Evolutionary conservation across 768 basidiomycete genomes (phyloP), one percentile per base, ranked within the genome.

Genomic region (Mycena chlorophos): DNA sequence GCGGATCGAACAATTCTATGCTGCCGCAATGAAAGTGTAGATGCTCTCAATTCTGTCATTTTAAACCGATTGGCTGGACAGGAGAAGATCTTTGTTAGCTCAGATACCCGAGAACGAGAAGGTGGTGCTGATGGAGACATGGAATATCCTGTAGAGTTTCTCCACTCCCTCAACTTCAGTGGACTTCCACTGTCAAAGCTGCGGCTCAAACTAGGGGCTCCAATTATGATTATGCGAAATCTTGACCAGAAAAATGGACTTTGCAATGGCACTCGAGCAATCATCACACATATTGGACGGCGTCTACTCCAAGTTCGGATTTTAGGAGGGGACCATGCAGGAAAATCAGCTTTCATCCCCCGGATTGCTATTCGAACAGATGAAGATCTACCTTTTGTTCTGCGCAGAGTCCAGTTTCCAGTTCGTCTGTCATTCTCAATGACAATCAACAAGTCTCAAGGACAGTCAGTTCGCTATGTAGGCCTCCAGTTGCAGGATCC

Each of bases 401-500:
- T 69, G 2, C 59, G 61, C n/a, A n/a, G n/a, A n/a, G n/a, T n/a
- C 0, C 78, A 80, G 62, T 78, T 78, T 52, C 76, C 78, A 19
- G 57, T 80, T 1, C 53, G 66, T 0, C 66, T 79, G 1, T 74
- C 74, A 12, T 81, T 79, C 69, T 69, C 72, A 0, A 70, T 77
- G 61, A 72, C 74, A 0, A 76, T 78, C 56, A 79, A 79, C 58
- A 76, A 76, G 54, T 57, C 75, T 4, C 75, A 80, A 65, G 78
- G 79, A 1, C 78, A 79, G 56, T 77, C 74, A 16, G 67, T 80
- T 4, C 59, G 69, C 43, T 23, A 62, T 65, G 73, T 78, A 50
- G 79, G 75, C 2, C 31, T 80, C 10, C 68, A 80, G 59, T 55
- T 78, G 0, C 59, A 64, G 0, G 58, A 50, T 20, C 62, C 68